Evolutionary conservation across 2,329 filamentous ascomycete genomes (phyloP).

Genomic region (Talaromyces funiculosus): DNA sequence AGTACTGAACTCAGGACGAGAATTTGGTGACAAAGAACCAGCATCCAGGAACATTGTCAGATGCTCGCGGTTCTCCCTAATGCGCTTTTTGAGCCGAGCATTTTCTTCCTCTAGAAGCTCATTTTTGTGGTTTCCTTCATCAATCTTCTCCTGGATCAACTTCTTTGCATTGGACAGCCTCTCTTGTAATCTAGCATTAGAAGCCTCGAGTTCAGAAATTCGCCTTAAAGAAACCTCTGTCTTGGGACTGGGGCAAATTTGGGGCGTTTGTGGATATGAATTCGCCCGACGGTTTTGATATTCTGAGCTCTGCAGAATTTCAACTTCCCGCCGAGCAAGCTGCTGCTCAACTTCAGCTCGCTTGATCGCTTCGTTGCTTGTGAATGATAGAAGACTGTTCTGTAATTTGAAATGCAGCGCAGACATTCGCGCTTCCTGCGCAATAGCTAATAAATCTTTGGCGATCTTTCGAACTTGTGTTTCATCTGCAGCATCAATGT

Average conservation of each 20-base stretch:
- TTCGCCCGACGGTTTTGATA: conserved; percentile 58
- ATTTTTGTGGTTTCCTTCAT: conserved; percentile 70
- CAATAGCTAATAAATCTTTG: conserved; percentile 47
- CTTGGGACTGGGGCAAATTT: conserved; percentile 41
- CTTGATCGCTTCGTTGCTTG: conserved; percentile 78
- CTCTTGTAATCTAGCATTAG: conserved; percentile 59
- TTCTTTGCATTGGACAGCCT: conserved; percentile 69
- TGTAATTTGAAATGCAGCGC: conserved; percentile 88
- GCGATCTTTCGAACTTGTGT: conserved; percentile 52
- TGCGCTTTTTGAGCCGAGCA: conserved; percentile 70
- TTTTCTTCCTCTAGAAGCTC: conserved; percentile 68
- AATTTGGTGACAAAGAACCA: conserved; percentile 59
- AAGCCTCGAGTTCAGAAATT: conserved; percentile 61
- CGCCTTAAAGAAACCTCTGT: conserved; percentile 56
- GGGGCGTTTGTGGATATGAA: conserved; percentile 43
- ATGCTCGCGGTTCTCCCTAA: conserved; percentile 84
- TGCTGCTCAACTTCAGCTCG: conserved; percentile 86
- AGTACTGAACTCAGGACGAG: conserved; percentile 46
- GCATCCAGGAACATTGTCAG: conserved; percentile 73
- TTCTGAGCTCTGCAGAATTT: conserved; percentile 71
- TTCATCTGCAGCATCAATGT: conserved; percentile 49
- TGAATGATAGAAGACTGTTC: conserved; percentile 74
- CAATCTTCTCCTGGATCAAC: conserved; percentile 72
- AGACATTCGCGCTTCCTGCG: conserved; percentile 70
- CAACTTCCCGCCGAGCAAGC: conserved; percentile 81